These are phyloP conservation scores for Fusarium irregulare DNA, from an alignment of 2,329 filamentous ascomycete genomes.

Conservation along the genomic window DNA sequence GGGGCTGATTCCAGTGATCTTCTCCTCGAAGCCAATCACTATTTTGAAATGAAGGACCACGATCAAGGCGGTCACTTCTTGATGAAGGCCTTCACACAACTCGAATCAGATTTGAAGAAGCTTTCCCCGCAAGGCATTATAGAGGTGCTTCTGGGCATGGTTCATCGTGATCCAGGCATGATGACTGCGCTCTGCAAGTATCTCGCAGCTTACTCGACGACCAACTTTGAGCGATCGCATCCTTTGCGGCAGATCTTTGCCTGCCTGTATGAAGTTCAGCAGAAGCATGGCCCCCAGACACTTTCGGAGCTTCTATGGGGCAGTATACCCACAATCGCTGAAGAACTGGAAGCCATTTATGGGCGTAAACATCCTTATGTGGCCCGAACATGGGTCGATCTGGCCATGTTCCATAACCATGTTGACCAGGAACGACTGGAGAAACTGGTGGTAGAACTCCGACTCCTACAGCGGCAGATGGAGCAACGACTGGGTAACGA, in stretches of 20 bases:
- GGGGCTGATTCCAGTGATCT: constrained; percentile 58
- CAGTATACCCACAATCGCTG: constrained; percentile 56
- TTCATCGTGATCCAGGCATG: constrained; percentile 57
- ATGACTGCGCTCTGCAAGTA: constrained; percentile 61
- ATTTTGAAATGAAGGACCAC: constrained; percentile 55
- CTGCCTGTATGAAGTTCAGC: constrained; percentile 58
- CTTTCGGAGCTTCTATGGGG: constrained; percentile 58
- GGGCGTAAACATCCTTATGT: constrained; percentile 58
- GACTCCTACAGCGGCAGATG: constrained; percentile 50
- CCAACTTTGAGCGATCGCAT: constrained; percentile 57
- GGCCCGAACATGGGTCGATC: constrained; percentile 56
- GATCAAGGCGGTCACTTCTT: constrained; percentile 55
- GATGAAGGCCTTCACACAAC: constrained; percentile 57
- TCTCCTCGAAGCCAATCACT: constrained; percentile 57
- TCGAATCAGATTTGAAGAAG: constrained; percentile 57
- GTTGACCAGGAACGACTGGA: constrained; percentile 52
- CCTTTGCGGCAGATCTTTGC: constrained; percentile 58
- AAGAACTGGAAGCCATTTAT: constrained; percentile 59
- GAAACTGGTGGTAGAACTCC: constrained; percentile 54
- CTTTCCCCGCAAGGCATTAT: constrained; percentile 58
- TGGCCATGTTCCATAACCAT: constrained; percentile 56
- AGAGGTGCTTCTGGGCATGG: constrained; percentile 58
- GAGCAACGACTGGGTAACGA: constrained; percentile 51
- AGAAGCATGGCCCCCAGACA: constrained; percentile 57
- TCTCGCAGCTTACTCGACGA: constrained; percentile 57